Evolutionary conservation across 169 alveolate species (phyloP), one percentile per base, ranked within the genome.

Genomic region (Plasmodium gonderi): DNA sequence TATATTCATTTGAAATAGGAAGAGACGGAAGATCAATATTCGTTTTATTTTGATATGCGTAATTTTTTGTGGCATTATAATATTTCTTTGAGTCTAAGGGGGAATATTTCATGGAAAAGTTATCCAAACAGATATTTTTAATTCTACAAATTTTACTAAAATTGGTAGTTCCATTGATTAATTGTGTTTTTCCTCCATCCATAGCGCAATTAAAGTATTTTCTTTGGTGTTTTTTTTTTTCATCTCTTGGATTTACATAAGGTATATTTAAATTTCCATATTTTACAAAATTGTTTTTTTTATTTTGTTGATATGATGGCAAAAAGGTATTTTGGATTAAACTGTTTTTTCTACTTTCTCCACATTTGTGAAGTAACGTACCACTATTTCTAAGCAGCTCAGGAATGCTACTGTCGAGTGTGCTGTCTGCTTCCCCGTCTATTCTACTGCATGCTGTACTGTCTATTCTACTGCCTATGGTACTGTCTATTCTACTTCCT

Each of bases 91-190:
- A 36, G 44, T 51, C 74, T 47, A 38, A 38, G 36, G 40, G 12
- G 31, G 20, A n/a, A 45, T 69, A 83, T 83, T 44, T 69, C 17
- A 26, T 40, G 33, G 47, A 29, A n/a, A 45, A 38, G 14, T 75
- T 75, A 20, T 85, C 83, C 40, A 77, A 75, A 75, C 23, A 75
- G 31, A 74, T 75, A 40, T 85, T 85, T 65, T 65, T 75, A 51
- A 85, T 85, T 85, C 36, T 72, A 38, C 85, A 85, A 3, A 75
- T 75, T 85, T 85, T 85, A 2, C 79, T 75, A 29, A 82, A 33
- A 20, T 47, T 82, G 1, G 49, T 5, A 40, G 64, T 38, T 12
- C 51, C 68, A 44, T 67, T 47, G 26, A 8, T 65, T 29, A 72
- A 5, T 5, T 45, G 23, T 20, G 72, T 12, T 4, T 54, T 80